A percentile compares a stretch with the other conserved stretches of the same genome.
phyloP scores from a whole-genome alignment of 495 filamentous ascomycete genomes.

The Pseudomonodictys pantanalensis region DNA sequence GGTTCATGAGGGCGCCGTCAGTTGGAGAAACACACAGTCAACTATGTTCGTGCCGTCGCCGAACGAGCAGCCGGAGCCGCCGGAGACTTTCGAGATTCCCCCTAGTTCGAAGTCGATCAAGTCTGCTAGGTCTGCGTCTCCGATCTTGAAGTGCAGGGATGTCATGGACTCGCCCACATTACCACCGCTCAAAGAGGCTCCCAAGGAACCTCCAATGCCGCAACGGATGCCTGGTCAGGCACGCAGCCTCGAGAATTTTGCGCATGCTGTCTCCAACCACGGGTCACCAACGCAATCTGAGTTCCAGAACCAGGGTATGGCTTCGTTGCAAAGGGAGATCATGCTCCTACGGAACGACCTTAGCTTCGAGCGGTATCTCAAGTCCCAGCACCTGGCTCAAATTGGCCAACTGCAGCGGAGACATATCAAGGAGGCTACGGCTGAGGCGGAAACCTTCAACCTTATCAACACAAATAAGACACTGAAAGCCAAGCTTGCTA shows the following conservation, averaged over 20 bases:
- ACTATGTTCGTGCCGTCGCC: slow-evolving; percentile 43
- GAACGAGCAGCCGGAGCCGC: slow-evolving; percentile 10
- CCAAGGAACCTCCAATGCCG: slow-evolving; percentile 14
- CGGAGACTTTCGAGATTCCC: slow-evolving; percentile 18
- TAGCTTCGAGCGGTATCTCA: slow-evolving; percentile 73
- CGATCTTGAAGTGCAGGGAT: slow-evolving; percentile 22
- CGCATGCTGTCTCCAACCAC: slow-evolving; percentile 20
- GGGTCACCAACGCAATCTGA: slow-evolving; percentile 26
- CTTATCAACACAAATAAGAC: slow-evolving; percentile 68
- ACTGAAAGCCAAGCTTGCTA: slow-evolving; percentile 64
- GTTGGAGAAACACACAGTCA: slow-evolving; percentile 51
- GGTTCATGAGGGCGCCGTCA: slow-evolving; percentile 29
- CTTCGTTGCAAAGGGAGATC: slow-evolving; percentile 62
- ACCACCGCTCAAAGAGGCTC: slow-evolving; percentile 36
- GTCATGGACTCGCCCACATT: slow-evolving; percentile 60
- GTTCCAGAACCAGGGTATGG: slow-evolving; percentile 44
- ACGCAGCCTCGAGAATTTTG: slow-evolving; percentile 35
- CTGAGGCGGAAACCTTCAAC: slow-evolving; percentile 73
- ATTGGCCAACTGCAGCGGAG: slow-evolving; percentile 68
- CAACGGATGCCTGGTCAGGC: neutral
- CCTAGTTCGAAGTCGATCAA: slow-evolving; percentile 30
- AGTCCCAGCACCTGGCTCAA: slow-evolving; percentile 69
- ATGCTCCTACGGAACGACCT: slow-evolving; percentile 69
- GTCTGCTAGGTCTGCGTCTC: slow-evolving; percentile 28
- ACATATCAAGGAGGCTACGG: slow-evolving; percentile 65